These are phyloP conservation scores for Diospyros lotus DNA, from an alignment of 148 eudicot genomes.

Conservation along the genomic window DNA sequence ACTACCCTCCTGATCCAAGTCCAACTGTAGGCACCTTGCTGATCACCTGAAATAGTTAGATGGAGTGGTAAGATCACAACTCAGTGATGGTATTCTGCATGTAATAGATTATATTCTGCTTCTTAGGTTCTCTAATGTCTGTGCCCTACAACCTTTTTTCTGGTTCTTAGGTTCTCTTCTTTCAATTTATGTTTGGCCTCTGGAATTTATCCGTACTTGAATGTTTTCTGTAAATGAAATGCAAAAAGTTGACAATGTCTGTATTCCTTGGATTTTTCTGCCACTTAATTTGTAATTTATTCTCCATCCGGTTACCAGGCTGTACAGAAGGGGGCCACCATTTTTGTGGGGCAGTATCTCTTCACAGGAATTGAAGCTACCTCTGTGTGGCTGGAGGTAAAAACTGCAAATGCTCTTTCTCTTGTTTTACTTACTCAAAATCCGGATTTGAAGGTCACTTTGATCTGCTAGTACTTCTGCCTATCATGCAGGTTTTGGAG, in stretches of 20 bases:
- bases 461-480: neutral
- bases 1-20: no score
- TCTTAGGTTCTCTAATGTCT: no score
- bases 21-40: no score
- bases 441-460: neutral
- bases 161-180: no score
- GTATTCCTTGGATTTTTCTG: neutral
- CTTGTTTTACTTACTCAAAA: neutral
- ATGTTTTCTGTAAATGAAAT: neutral
- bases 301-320: slow-evolving; percentile 25
- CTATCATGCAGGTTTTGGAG: slow-evolving; percentile 42
- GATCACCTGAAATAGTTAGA: no score
- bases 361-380: slow-evolving; percentile 63
- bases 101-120: no score
- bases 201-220: neutral
- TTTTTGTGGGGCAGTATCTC: slow-evolving; percentile 57
- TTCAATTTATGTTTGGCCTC: neutral
- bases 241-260: neutral
- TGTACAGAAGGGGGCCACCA: slow-evolving; percentile 50
- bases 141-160: no score
- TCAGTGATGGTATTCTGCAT: no score
- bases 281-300: neutral
- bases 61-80: no score
- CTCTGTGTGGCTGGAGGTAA: slow-evolving; percentile 68
- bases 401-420: neutral